Evolutionary conservation across 2,329 filamentous ascomycete species (phyloP).

Genomic region (Spiromastix sp.): DNA sequence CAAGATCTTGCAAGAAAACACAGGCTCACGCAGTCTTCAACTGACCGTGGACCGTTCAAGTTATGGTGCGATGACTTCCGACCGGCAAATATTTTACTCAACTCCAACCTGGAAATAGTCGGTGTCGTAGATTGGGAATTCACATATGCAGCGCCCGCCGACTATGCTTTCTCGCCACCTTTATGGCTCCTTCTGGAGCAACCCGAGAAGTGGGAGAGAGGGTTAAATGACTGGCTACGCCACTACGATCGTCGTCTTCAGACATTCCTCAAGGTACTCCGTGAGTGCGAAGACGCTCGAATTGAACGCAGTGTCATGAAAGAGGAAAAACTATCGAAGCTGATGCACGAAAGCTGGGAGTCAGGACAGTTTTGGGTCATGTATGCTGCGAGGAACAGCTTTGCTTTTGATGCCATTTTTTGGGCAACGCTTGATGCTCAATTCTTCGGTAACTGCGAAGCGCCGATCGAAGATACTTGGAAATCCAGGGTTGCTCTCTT

Average conservation of each 20-base stretch:
- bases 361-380: conserved; percentile 14
- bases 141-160: conserved; percentile 31
- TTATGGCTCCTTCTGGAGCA: conserved; percentile 29
- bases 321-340: conserved; percentile 8
- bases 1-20: not conserved
- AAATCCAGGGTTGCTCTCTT: no score
- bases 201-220: conserved; percentile 13
- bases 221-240: conserved; percentile 10
- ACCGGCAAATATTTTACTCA: conserved; percentile 29
- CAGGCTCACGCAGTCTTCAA: conserved; percentile 11
- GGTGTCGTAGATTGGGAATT: conserved; percentile 34
- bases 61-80: conserved; percentile 31
- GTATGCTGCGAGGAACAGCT: conserved; percentile 16
- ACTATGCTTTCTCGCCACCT: conserved; percentile 30
- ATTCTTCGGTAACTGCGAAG: conserved; percentile 18
- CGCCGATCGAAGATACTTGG: conserved; percentile 5
- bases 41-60: conserved; percentile 22
- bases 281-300: conserved; percentile 10
- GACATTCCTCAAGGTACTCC: conserved; percentile 12
- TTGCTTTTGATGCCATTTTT: conserved; percentile 18
- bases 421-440: conserved; percentile 17
- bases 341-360: conserved; percentile 13
- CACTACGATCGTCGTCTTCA: conserved; percentile 8
- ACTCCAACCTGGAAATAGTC: conserved; percentile 27
- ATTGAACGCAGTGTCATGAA: conserved; percentile 4